These are phyloP conservation scores for Pseudopyrenochaeta lycopersici DNA, from an alignment of 2,329 filamentous ascomycete genomes.

Conservation along the genomic window DNA sequence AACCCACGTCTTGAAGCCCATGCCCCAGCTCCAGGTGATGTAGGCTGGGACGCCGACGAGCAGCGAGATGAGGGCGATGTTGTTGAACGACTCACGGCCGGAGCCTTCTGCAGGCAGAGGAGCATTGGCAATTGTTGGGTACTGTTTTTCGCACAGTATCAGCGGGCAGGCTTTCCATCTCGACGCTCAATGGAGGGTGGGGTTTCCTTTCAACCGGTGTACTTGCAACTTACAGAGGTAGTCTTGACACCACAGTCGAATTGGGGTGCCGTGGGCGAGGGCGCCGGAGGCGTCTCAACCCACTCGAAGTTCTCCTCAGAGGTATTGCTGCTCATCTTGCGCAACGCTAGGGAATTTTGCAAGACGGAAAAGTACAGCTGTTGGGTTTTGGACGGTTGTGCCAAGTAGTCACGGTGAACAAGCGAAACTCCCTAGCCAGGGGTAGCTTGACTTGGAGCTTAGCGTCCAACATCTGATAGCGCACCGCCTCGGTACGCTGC, in stretches of 20 bases:
- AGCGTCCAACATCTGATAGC: conserved; percentile 25
- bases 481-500: conserved; percentile 8
- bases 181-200: conserved; percentile 43
- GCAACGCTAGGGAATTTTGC: conserved; percentile 44
- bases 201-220: conserved; percentile 22
- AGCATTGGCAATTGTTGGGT: conserved; percentile 89
- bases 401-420: conserved; percentile 44
- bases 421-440: conserved; percentile 26
- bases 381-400: conserved; percentile 31
- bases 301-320: conserved; percentile 71
- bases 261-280: conserved; percentile 59
- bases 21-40: conserved; percentile 82
- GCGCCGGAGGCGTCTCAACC: conserved; percentile 69
- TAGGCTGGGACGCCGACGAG: conserved; percentile 78
- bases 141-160: conserved; percentile 62
- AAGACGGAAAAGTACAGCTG: conserved; percentile 30
- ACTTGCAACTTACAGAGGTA: conserved; percentile 61
- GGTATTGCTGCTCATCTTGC: conserved; percentile 46
- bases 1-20: conserved; percentile 85
- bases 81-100: conserved; percentile 88
- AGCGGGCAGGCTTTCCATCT: conserved; percentile 27
- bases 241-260: conserved; percentile 69
- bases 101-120: conserved; percentile 90
- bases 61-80: conserved; percentile 75
- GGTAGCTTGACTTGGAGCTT: conserved; percentile 30